Percentiles rank a stretch among this genome's conserved stretches.
These are phyloP conservation scores for Colletotrichum zoysiae DNA, from an alignment of 2,329 filamentous ascomycete genomes.

Conservation along the genomic window DNA sequence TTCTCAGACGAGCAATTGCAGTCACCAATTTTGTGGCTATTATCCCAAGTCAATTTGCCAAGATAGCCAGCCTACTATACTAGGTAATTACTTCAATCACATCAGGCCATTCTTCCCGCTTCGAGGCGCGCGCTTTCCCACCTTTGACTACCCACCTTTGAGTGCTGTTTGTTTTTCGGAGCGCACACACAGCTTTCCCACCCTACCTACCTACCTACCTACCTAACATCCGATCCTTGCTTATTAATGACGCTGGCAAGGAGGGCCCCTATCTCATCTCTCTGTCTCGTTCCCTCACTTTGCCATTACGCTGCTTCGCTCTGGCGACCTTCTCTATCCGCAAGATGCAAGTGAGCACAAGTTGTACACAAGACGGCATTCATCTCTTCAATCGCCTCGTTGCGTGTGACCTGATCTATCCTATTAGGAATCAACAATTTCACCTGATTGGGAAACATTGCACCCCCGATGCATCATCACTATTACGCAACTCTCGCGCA, in stretches of 20 bases:
- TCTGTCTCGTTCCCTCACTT: too few species aligned
- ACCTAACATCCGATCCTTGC: neutral
- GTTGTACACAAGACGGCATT: slow-evolving; percentile 71
- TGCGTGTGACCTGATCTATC: slow-evolving; percentile 13
- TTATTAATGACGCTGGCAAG: slow-evolving; percentile 34
- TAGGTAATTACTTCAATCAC: slow-evolving; percentile 2
- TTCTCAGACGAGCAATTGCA: neutral
- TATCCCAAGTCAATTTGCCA: neutral
- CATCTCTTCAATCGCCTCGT: slow-evolving; percentile 64
- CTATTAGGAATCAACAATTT: slow-evolving; percentile 21
- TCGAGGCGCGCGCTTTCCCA: too few species aligned
- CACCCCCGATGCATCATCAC: slow-evolving; percentile 20
- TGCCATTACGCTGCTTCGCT: too few species aligned
- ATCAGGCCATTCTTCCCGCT: neutral
- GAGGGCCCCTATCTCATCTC: slow-evolving; percentile 53
- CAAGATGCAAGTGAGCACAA: slow-evolving; percentile 67
- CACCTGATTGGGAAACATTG: slow-evolving; percentile 21
- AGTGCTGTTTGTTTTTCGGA: neutral
- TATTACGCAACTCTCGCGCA: neutral
- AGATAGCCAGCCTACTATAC: too few species aligned
- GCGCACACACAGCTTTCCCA: slow-evolving; percentile 1
- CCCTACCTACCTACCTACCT: too few species aligned
- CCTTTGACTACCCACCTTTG: neutral
- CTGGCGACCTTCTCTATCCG: slow-evolving; percentile 51
- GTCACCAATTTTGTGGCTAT: neutral